Evolutionary conservation across 129 eudicot genomes (phyloP), one percentile per base, ranked within the genome.

Genomic region (Artemisia argyi): DNA sequence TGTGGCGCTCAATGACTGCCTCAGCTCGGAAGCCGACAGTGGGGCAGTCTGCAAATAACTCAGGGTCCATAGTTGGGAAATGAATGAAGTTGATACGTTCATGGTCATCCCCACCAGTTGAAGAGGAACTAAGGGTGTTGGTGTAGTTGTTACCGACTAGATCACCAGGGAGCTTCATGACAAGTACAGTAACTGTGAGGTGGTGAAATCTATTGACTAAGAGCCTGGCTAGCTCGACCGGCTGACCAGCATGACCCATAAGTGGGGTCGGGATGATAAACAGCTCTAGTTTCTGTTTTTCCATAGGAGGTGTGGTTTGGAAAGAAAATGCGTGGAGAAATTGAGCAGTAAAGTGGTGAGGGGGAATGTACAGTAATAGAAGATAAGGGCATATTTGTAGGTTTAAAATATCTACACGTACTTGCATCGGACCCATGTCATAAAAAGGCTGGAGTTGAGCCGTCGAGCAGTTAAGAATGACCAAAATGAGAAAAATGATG

Each of bases 101-200:
- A 11, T 49, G 10, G 24, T 61, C 47, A 14, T 35, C 39, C 6
- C 39, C 42, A 35, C 7, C 42, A 39, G 44, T 39, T 39, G 46
- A 7, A 39, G 46, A 39, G 8, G 46, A 39, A 7, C 70, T 44
- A 47, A 85, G 72, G 13, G 82, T 75, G 48, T 81, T 54, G 49
- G 56, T 71, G 85, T 55, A 80, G 14, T 24, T 9, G 73, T 75
- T 60, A 61, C 76, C 73, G 1, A 72, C 49, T 2, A 73, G 61
- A 22, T 83, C 86, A 5, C 49, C 62, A 0, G 91, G 91, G 30
- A 83, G 76, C 72, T 85, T 77, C 76, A 83, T 83, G 48, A 81
- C 12, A 16, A 88, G 78, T 48, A 83, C 66, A 2, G 83, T 83
- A 65, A 76, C 39, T 20, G 84, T 80, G 47, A 85, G 60, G 30